Percentiles rank a stretch among this genome's conserved stretches.
phyloP scores from a whole-genome alignment of 2,329 filamentous ascomycete species.

The Aspergillus sp. region DNA sequence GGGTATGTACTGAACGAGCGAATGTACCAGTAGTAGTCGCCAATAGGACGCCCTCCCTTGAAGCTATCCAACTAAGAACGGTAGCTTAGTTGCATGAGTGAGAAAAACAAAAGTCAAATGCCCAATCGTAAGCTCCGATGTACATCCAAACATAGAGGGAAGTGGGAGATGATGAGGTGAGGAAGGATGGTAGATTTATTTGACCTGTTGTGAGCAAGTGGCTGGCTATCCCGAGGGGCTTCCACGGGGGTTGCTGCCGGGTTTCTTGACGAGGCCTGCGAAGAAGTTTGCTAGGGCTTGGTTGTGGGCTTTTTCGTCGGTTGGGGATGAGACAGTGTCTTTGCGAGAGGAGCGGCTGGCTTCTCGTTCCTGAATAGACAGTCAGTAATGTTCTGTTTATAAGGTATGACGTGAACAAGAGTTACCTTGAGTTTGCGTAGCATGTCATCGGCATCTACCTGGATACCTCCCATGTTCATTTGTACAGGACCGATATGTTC shows the following conservation, averaged over 20 bases:
- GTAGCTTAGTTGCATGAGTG: neutral
- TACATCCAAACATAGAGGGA: conserved; percentile 6
- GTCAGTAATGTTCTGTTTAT: conserved; percentile 18
- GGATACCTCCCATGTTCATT: conserved; percentile 98
- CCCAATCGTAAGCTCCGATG: conserved; percentile 2
- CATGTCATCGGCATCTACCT: conserved; percentile 94
- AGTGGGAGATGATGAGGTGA: neutral
- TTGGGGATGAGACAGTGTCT: conserved; percentile 37
- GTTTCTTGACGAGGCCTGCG: conserved; percentile 61
- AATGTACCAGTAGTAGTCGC: conserved; percentile 6
- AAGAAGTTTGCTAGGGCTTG: conserved; percentile 66
- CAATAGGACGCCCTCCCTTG: neutral
- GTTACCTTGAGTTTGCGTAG: conserved; percentile 80
- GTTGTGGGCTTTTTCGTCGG: conserved; percentile 59
- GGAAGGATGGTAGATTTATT: neutral
- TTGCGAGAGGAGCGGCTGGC: conserved; percentile 45
- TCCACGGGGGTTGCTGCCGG: conserved; percentile 42
- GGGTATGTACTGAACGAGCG: conserved; percentile 17
- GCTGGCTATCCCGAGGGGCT: conserved; percentile 37
- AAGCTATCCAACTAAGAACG: neutral
- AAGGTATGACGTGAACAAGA: conserved; percentile 8
- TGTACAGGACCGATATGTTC: conserved; percentile 93
- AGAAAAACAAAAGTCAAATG: neutral
- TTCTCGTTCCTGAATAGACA: conserved; percentile 46
- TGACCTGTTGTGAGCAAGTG: neutral